Percentiles rank a stretch among this genome's conserved stretches.
Evolutionary conservation across 176 grass and related monocot species (phyloP).

Genomic region (Sorghum bicolor): Sorghum_bicolor_NCBIv3 NC_012871.2:4818001-4818500

Average conservation of each 20-base stretch:
- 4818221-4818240: neutral
- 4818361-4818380: neutral
- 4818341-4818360: neutral
- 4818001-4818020: neutral
- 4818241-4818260: neutral
- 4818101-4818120: slow-evolving; percentile 33
- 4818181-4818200: slow-evolving; percentile 19
- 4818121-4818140: neutral
- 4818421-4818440: neutral
- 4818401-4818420: slow-evolving; percentile 8
- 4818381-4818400: slow-evolving; percentile 15
- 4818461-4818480: slow-evolving; percentile 12
- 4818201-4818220: neutral
- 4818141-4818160: no score
- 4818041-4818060: neutral
- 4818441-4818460: neutral
- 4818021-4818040: slow-evolving; percentile 8
- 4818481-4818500: neutral
- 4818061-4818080: neutral
- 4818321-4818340: slow-evolving; percentile 20
- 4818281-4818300: slow-evolving; percentile 15
- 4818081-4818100: slow-evolving; percentile 18
- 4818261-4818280: slow-evolving; percentile 22
- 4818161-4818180: neutral
- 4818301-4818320: slow-evolving; percentile 33